Conservation (phyloP, 805 yeast species). For the Cyberlindnera veronae region DNA sequence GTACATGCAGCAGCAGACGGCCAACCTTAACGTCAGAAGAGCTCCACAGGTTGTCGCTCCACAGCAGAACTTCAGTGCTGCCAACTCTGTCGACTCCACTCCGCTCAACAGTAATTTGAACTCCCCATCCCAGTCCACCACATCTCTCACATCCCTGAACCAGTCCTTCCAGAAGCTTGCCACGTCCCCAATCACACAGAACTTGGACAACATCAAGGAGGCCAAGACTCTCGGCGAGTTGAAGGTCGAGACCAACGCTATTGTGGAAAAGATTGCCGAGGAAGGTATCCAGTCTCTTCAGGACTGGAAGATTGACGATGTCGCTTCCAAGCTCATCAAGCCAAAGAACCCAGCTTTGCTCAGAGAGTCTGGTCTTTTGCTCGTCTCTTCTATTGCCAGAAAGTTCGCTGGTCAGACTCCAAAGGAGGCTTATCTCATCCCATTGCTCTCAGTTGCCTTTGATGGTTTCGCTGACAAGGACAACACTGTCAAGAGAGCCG, state of each 20-base stretch:
- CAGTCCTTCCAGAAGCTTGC: conserved; percentile 66
- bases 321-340: conserved; percentile 62
- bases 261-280: conserved; percentile 46
- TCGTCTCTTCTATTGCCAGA: conserved; percentile 55
- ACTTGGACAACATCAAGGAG: conserved; percentile 48
- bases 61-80: conserved; percentile 13
- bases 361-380: conserved; percentile 71
- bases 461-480: conserved; percentile 87
- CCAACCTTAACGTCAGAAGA: conserved; percentile 18
- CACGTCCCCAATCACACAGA: conserved; percentile 61
- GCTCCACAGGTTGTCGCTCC: conserved; percentile 11
- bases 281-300: conserved; percentile 46
- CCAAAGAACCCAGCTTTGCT: conserved; percentile 70
- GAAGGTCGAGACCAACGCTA: conserved; percentile 30
- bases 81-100: conserved; percentile 22
- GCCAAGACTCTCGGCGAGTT: conserved; percentile 33
- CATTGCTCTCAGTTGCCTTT: conserved; percentile 57
- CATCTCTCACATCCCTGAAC: conserved; percentile 69
- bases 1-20: conserved; percentile 18
- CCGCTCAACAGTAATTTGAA: conserved; percentile 24
- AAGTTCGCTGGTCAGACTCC: conserved; percentile 67
- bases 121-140: conserved; percentile 54
- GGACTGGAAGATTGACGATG: conserved; percentile 64
- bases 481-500: conserved; percentile 77
- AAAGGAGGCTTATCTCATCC: conserved; percentile 68